Evolutionary conservation across 1,284 basidiomycete genomes (phyloP).

Genomic region (Agaricales sp.): DNA sequence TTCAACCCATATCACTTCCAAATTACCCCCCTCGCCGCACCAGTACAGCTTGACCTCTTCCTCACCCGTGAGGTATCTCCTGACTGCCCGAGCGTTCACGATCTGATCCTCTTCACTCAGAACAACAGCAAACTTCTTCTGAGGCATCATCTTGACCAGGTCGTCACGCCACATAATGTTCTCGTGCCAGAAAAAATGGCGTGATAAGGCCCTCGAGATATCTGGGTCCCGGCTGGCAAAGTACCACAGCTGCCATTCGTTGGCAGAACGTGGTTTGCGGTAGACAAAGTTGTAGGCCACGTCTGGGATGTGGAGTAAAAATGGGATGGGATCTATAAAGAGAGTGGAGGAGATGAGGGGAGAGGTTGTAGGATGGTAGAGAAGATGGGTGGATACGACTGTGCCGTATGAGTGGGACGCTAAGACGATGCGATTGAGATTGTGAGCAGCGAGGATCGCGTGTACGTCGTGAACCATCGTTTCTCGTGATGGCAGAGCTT

Average conservation of each 20-base stretch:
- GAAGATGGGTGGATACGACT: slow-evolving; percentile 37
- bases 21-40: slow-evolving; percentile 19
- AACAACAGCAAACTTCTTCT: slow-evolving; percentile 27
- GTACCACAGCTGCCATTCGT: slow-evolving; percentile 62
- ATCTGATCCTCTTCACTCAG: slow-evolving; percentile 50
- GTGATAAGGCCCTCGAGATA: slow-evolving; percentile 41
- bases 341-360: slow-evolving; percentile 27
- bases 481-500: slow-evolving; percentile 28
- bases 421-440: slow-evolving; percentile 32
- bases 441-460: slow-evolving; percentile 32
- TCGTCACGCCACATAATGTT: slow-evolving; percentile 53
- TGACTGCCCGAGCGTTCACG: slow-evolving; percentile 37
- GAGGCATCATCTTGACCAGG: slow-evolving; percentile 15
- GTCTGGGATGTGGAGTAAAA: slow-evolving; percentile 48
- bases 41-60: slow-evolving; percentile 22
- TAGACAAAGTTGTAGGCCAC: slow-evolving; percentile 61
- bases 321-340: slow-evolving; percentile 53
- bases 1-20: slow-evolving; percentile 44
- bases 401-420: slow-evolving; percentile 58
- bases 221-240: slow-evolving; percentile 56
- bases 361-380: slow-evolving; percentile 18
- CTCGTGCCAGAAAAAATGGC: slow-evolving; percentile 59
- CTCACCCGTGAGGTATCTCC: slow-evolving; percentile 40
- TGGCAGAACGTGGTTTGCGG: slow-evolving; percentile 37
- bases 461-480: slow-evolving; percentile 26